A percentile compares a stretch with the other conserved stretches of the same genome.
These are phyloP conservation scores for Geotrichum aggregatum DNA, from an alignment of 1,139 yeast genomes.

Conservation along the genomic window DNA sequence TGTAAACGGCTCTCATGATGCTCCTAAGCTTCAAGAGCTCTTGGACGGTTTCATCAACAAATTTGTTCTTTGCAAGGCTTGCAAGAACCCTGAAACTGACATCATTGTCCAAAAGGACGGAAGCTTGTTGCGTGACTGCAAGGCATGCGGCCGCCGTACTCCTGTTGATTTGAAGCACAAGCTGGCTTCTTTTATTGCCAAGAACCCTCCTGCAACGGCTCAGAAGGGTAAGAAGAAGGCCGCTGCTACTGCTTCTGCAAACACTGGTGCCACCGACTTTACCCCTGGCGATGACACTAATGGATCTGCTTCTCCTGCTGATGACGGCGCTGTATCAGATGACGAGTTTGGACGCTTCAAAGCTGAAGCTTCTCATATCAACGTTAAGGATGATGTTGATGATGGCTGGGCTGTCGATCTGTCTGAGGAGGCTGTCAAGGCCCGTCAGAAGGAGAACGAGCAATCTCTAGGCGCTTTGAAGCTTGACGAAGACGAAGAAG, in stretches of 20 bases:
- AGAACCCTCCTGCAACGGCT: constrained; percentile 78
- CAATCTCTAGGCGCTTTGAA: constrained; percentile 45
- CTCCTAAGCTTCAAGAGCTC: constrained; percentile 84
- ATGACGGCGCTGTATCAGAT: constrained; percentile 55
- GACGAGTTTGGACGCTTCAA: constrained; percentile 75
- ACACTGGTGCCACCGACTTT: constrained; percentile 85
- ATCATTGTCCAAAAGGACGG: constrained; percentile 76
- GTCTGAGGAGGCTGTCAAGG: constrained; percentile 93
- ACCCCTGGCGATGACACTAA: constrained; percentile 33
- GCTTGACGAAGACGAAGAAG: constrained; percentile 42
- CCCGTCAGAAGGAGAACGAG: constrained; percentile 85
- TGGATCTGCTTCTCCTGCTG: constrained; percentile 36
- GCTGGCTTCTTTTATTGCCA: constrained; percentile 77
- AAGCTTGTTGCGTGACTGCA: constrained; percentile 83
- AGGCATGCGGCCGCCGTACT: constrained; percentile 95
- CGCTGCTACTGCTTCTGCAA: constrained; percentile 83
- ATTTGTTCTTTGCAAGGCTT: constrained; percentile 88
- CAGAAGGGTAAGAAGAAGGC: constrained; percentile 54
- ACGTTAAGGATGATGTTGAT: constrained; percentile 61
- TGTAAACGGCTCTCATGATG: constrained; percentile 94
- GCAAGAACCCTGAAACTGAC: constrained; percentile 98
- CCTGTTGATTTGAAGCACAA: constrained; percentile 82
- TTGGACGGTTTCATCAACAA: constrained; percentile 90
- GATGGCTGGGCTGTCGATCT: constrained; percentile 98
- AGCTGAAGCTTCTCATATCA: constrained; percentile 74